phyloP scores from a whole-genome alignment of 805 yeast genomes.

The Teunomyces funiuensis region DNA sequence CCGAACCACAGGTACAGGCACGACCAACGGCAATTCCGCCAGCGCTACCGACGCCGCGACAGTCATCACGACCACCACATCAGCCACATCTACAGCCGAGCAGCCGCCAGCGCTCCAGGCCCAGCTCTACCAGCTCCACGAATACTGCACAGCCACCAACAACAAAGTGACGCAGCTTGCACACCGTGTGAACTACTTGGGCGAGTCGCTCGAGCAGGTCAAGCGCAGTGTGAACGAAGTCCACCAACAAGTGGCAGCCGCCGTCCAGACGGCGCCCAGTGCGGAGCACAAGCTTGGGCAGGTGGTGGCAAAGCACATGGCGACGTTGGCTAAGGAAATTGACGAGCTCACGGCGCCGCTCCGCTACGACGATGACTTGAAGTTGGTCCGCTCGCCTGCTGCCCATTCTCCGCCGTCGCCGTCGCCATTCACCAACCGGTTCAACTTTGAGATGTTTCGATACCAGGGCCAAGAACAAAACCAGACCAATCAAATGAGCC shows the following conservation, averaged over 20 bases:
- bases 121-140: constrained; percentile 16
- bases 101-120: constrained; percentile 2
- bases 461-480: constrained; percentile 1
- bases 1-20: not conserved
- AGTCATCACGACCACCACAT: constrained; percentile 4
- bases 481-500: constrained; percentile 6
- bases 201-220: constrained; percentile 13
- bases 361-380: constrained; percentile 4
- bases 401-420: constrained; percentile 18
- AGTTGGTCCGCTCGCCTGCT: constrained; percentile 6
- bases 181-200: constrained; percentile 13
- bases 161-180: constrained; percentile 23
- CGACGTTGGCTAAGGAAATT: constrained; percentile 21
- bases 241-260: constrained; percentile 11
- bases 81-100: not conserved
- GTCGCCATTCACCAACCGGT: constrained; percentile 17
- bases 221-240: constrained; percentile 14
- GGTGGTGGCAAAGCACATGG: constrained; percentile 19
- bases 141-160: constrained; percentile 18
- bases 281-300: constrained; percentile 16
- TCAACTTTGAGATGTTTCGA: constrained; percentile 17
- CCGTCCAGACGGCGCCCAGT: constrained; percentile 8
- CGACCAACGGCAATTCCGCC: constrained; percentile 2
- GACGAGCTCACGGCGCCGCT: constrained; percentile 14
- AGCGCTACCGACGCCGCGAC: not conserved